Conservation (phyloP, 345 rosid genomes). For the Erucastrum elatum region DNA sequence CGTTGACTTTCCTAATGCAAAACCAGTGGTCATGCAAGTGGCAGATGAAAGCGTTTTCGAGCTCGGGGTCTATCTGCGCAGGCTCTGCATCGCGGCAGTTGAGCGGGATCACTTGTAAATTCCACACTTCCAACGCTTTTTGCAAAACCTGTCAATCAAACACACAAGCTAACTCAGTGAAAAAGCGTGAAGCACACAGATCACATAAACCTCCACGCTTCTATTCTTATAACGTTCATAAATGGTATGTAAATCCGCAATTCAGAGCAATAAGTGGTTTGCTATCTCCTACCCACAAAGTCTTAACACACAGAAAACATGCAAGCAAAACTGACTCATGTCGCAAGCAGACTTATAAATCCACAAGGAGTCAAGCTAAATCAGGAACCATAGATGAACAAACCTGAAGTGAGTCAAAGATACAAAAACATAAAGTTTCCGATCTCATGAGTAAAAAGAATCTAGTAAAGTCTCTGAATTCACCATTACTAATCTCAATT, state of each 20-base stretch:
- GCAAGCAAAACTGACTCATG: not conserved
- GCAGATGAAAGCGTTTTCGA: constrained; percentile 82
- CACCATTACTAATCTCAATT: constrained; percentile 12
- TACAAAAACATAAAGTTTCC: not conserved
- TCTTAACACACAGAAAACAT: not conserved
- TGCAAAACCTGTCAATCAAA: constrained; percentile 66
- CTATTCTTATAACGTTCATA: too few species aligned
- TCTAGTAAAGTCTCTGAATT: not conserved
- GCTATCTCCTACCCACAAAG: not conserved
- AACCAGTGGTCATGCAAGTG: constrained; percentile 98
- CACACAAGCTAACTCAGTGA: constrained; percentile 1
- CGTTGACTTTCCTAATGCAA: constrained; percentile 83
- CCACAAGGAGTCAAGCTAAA: not conserved
- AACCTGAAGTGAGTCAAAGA: not conserved
- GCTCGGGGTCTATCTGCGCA: constrained; percentile 88
- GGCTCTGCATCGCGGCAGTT: constrained; percentile 88
- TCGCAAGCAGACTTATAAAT: not conserved
- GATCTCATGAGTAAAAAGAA: too few species aligned
- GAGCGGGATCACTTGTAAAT: constrained; percentile 81
- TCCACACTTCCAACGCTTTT: constrained; percentile 96
- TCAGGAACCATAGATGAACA: not conserved
- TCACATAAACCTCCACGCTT: not conserved
- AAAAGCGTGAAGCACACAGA: constrained; percentile 2
- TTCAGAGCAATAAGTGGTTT: not conserved
- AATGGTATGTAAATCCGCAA: too few species aligned